These are phyloP conservation scores for Sporisorium iseilematis-ciliati DNA, from an alignment of 1,284 basidiomycete genomes.

Conservation along the genomic window DNA sequence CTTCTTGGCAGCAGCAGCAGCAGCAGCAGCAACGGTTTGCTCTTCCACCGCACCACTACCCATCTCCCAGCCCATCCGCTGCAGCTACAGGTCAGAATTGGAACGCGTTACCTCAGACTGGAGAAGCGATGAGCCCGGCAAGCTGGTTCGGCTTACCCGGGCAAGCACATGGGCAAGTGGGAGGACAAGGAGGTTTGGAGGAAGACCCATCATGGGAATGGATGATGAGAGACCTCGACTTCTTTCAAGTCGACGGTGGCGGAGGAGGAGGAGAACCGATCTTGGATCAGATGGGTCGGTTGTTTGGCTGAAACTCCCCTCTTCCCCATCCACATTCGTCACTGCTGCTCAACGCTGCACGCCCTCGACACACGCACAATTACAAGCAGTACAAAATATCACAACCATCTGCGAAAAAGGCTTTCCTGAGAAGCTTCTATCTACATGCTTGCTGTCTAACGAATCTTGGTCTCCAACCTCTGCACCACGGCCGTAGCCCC, in stretches of 20 bases:
- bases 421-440: too few relatives aligned
- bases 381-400: too few relatives aligned
- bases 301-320: conserved; percentile 22
- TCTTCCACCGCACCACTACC: conserved; percentile 9
- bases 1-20: background rate
- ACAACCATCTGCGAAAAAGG: too few relatives aligned
- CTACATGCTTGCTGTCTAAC: conserved; percentile 11
- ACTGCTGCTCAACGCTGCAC: too few relatives aligned
- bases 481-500: conserved; percentile 29
- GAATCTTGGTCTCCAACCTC: conserved; percentile 46
- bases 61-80: background rate
- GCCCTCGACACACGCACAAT: conserved; percentile 3
- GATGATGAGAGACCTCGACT: conserved; percentile 49
- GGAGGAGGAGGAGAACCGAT: conserved; percentile 47
- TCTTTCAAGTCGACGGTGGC: conserved; percentile 42
- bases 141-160: conserved; percentile 13
- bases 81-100: background rate
- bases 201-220: conserved; percentile 39
- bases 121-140: conserved; percentile 12
- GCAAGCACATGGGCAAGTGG: background rate
- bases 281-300: conserved; percentile 44
- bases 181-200: background rate
- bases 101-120: too few relatives aligned
- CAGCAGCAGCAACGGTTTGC: background rate
- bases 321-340: background rate